Percentiles rank a stretch among this genome's conserved stretches.
These are phyloP conservation scores for Magnaporthales sp. DNA, from an alignment of 2,329 filamentous ascomycete species.

Conservation along the genomic window DNA sequence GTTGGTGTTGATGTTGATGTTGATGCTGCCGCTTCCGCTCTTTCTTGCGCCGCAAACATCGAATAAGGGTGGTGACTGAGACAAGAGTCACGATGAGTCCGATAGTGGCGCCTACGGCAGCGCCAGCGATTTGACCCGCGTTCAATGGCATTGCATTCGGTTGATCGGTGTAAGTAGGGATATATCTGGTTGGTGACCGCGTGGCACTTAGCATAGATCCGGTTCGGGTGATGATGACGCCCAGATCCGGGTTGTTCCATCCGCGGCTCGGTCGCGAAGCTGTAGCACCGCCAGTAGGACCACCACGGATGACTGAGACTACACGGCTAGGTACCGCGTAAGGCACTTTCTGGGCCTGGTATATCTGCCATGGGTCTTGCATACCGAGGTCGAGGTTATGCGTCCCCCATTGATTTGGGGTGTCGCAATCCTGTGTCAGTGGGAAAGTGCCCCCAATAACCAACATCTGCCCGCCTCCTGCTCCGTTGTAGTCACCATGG, in stretches of 20 bases:
- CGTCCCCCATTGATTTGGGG: slow-evolving; percentile 40
- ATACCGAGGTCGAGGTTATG: slow-evolving; percentile 45
- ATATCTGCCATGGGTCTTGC: slow-evolving; percentile 46
- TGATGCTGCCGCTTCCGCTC: neutral
- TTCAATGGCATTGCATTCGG: slow-evolving; percentile 12
- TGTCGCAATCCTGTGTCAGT: slow-evolving; percentile 38
- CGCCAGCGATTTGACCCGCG: slow-evolving; percentile 33
- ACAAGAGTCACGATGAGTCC: slow-evolving; percentile 18
- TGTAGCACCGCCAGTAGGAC: slow-evolving; percentile 43
- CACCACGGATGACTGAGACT: slow-evolving; percentile 40
- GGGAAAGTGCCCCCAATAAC: slow-evolving; percentile 54
- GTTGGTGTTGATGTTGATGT: neutral
- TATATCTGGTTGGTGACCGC: slow-evolving; percentile 40
- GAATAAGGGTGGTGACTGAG: neutral
- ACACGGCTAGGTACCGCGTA: slow-evolving; percentile 48
- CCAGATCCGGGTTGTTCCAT: slow-evolving; percentile 42
- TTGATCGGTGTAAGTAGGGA: slow-evolving; percentile 12
- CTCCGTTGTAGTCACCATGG: neutral
- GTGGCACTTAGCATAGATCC: slow-evolving; percentile 26
- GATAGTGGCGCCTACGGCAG: slow-evolving; percentile 28
- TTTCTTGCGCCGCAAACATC: neutral
- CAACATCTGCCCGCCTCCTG: slow-evolving; percentile 47
- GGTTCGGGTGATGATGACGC: slow-evolving; percentile 42
- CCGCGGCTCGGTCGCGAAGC: slow-evolving; percentile 36
- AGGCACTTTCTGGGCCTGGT: slow-evolving; percentile 35